Evolutionary conservation across 192 early-diverging fungal genomes (phyloP).

Genomic region (Coemansia sp.): DNA sequence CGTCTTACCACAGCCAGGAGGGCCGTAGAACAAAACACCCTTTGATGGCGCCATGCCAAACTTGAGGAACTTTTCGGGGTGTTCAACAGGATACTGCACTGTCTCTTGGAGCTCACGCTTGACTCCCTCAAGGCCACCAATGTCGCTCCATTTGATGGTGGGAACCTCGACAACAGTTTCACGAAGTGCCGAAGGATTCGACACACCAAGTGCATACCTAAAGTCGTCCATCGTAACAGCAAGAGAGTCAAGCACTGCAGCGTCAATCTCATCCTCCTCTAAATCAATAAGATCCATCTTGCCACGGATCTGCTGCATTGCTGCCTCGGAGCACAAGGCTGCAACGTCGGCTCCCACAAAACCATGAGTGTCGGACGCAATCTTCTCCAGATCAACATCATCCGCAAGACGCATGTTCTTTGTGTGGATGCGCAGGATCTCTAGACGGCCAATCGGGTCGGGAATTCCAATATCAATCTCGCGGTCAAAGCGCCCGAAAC

Average conservation of each 20-base stretch:
- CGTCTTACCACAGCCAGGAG: conserved; percentile 98
- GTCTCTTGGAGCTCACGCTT: conserved; percentile 98
- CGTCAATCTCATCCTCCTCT: conserved; percentile 98
- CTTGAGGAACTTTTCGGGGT: conserved; percentile 99
- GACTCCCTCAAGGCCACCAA: conserved; percentile 97
- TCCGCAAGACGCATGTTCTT: conserved; percentile 99
- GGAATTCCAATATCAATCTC: conserved; percentile 99
- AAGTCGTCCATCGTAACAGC: conserved; percentile 99
- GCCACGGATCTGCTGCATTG: conserved; percentile 99
- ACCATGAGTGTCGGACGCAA: conserved; percentile 96
- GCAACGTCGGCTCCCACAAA: conserved; percentile 97
- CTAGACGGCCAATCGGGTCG: conserved; percentile 96
- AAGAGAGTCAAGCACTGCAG: conserved; percentile 90
- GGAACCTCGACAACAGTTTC: conserved; percentile 98
- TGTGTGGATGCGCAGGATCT: conserved; percentile 98
- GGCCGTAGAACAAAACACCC: conserved; percentile 98
- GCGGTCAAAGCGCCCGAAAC: conserved; percentile 98
- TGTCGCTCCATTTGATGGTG: conserved; percentile 90
- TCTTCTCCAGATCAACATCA: conserved; percentile 96
- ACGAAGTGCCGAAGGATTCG: conserved; percentile 97
- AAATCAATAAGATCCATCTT: conserved; percentile 99
- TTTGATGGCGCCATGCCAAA: conserved; percentile 93
- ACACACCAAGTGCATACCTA: conserved; percentile 86
- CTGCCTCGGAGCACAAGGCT: conserved; percentile 97
- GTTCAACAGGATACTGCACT: conserved; percentile 98